Evolutionary conservation across 768 basidiomycete genomes (phyloP), one percentile per base, ranked within the genome.

Genomic region (Lactarius pseudohatsudake): DNA sequence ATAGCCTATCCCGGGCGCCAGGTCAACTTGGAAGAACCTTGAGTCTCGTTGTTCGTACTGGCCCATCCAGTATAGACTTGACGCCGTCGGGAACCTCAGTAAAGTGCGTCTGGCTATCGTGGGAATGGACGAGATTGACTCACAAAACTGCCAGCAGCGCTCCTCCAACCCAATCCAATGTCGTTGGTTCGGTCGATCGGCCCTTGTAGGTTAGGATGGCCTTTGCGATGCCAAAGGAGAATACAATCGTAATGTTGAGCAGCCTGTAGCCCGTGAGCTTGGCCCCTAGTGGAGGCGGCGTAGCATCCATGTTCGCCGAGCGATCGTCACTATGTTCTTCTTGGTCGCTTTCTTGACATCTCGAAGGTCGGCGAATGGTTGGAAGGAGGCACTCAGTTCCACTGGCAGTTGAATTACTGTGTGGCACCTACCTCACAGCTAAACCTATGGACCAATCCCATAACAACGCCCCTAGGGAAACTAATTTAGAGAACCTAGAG

Each of bases 231-330:
- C 57, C 47, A 30, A 59, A 22, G 4, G 30, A 22, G n/a, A 65
- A 15, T 41, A 59, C 1, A 8, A 34, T 22, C 28, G n/a, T 45
- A 50, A 59, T 7, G 9, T 65, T 65, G 40, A 65, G 50, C 6
- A 65, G 16, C 38, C 64, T 59, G 30, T 65, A 65, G 16, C 18
- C 28, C 2, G 64, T 65, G n/a, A 65, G 58, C 13, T 65, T 65
- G 50, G 55, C 41, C 4, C 58, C 64, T 2, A 59, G 53, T 9
- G 64, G 64, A 50, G n/a, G 45, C 11, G 34, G 6, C 10, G 4
- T 4, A 13, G 32, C 22, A n/a, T 50, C 34, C 7, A 1, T 16
- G 50, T 41, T 36, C 4, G 4, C 10, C 6, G 6, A 18, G 9
- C 13, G 54, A 22, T 18, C 26, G 13, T 56, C 7, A 9, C 16